A percentile compares a stretch with the other conserved stretches of the same genome.
Conservation (phyloP, 1,139 yeast species). For the Petasospora rhodanensis region DNA sequence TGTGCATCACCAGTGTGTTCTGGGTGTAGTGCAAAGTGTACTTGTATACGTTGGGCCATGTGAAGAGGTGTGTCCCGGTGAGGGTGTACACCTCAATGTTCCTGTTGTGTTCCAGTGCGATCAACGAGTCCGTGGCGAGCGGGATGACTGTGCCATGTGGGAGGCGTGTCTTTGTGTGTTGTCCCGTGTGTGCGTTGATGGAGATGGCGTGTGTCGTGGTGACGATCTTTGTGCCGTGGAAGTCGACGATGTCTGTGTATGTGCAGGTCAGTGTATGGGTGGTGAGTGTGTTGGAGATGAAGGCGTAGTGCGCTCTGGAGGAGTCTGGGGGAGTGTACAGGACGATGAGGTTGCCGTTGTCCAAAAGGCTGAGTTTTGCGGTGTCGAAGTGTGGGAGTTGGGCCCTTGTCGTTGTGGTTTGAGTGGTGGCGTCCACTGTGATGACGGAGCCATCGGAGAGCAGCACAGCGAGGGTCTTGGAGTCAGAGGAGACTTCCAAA, state of each 20-base stretch:
- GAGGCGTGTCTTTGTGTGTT: slow-evolving; percentile 7
- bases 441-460: no score
- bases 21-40: slow-evolving; percentile 17
- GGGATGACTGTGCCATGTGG: slow-evolving; percentile 12
- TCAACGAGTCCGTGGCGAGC: slow-evolving; percentile 14
- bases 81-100: slow-evolving; percentile 17
- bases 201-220: slow-evolving; percentile 7
- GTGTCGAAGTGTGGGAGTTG: slow-evolving; percentile 7
- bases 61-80: slow-evolving; percentile 16
- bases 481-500: no score
- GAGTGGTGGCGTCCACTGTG: slow-evolving; percentile 4
- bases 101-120: slow-evolving; percentile 20
- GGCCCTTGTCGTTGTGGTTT: slow-evolving; percentile 2
- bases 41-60: slow-evolving; percentile 21
- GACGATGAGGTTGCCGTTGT: slow-evolving; percentile 17
- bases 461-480: no score
- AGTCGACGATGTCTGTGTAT: slow-evolving; percentile 17
- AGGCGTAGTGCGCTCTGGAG: slow-evolving; percentile 10
- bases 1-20: slow-evolving; percentile 17
- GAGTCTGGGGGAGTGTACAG: slow-evolving; percentile 9
- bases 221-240: slow-evolving; percentile 21
- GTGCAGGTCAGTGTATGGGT: slow-evolving; percentile 9
- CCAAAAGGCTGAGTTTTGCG: slow-evolving; percentile 9
- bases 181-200: slow-evolving; percentile 15
- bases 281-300: slow-evolving; percentile 13